Evolutionary conservation across 2,329 filamentous ascomycete genomes (phyloP).

Genomic region (Helotiales sp.): DNA sequence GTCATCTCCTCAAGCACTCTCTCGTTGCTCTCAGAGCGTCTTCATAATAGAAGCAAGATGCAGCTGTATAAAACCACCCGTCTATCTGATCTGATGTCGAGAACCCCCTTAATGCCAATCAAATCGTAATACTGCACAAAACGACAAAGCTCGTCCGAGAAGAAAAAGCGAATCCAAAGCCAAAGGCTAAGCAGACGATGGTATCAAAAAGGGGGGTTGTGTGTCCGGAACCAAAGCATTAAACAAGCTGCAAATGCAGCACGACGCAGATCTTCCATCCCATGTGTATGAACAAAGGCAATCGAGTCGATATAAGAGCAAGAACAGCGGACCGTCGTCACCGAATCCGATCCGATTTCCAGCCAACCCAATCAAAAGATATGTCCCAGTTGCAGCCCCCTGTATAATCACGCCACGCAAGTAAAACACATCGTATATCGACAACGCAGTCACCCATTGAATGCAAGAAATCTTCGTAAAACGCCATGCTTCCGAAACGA

Average conservation of each 20-base stretch:
- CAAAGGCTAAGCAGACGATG: slow-evolving; percentile 14
- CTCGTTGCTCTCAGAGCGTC: neutral
- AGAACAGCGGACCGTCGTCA: neutral
- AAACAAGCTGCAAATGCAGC: neutral
- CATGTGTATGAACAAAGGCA: neutral
- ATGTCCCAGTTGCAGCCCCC: neutral
- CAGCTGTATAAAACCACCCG: too few relatives aligned
- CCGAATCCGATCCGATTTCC: neutral
- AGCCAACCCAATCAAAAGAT: neutral
- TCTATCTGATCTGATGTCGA: too few relatives aligned
- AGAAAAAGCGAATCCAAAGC: slow-evolving; percentile 3
- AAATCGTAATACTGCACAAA: too few relatives aligned
- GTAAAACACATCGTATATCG: neutral
- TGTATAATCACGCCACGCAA: neutral
- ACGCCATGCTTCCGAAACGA: neutral
- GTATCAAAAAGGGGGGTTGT: slow-evolving; percentile 16
- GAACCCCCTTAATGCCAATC: too few relatives aligned
- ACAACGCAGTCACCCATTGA: neutral
- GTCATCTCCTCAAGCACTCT: neutral
- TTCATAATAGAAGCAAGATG: neutral
- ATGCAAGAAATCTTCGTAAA: neutral
- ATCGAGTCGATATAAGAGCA: neutral
- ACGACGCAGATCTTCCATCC: neutral
- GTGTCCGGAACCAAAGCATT: neutral
- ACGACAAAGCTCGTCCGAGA: neutral